Evolutionary conservation across 768 basidiomycete species (phyloP).

Genomic region (Suillus americanus): DNA sequence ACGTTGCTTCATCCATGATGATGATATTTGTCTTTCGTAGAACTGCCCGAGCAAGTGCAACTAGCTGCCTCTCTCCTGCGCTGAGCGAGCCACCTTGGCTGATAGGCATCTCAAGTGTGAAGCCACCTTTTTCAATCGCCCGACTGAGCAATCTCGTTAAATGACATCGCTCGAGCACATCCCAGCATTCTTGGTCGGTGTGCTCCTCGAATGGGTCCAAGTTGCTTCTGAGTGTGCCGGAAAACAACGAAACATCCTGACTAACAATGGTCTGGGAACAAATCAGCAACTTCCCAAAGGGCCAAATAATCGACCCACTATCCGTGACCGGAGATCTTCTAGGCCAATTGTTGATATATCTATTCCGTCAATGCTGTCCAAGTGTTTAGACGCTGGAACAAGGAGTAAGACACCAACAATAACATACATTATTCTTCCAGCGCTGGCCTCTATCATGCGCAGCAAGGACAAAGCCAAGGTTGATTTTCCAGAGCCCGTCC

Average conservation of each 20-base stretch:
- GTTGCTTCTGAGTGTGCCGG: constrained; percentile 71
- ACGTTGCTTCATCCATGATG: constrained; percentile 79
- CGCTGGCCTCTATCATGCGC: constrained; percentile 51
- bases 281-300: not conserved
- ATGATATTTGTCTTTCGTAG: constrained; percentile 64
- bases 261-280: constrained; percentile 38
- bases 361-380: constrained; percentile 60
- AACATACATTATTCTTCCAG: constrained; percentile 58
- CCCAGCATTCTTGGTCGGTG: constrained; percentile 59
- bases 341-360: constrained; percentile 68
- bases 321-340: constrained; percentile 62
- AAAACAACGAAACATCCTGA: constrained; percentile 74
- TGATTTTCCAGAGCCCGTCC: constrained; percentile 64
- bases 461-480: constrained; percentile 30
- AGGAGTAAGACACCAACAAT: not conserved
- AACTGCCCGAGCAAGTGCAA: constrained; percentile 69
- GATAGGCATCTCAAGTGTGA: constrained; percentile 59
- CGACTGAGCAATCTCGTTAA: constrained; percentile 43
- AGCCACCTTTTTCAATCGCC: constrained; percentile 19
- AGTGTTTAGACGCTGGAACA: not conserved
- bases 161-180: constrained; percentile 67
- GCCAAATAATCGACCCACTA: constrained; percentile 38
- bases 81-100: constrained; percentile 62
- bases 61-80: constrained; percentile 77
- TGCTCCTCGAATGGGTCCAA: constrained; percentile 65